These are phyloP conservation scores for Fragaria ananassa DNA, from an alignment of 306 rosid species.

Conservation along the genomic window DNA sequence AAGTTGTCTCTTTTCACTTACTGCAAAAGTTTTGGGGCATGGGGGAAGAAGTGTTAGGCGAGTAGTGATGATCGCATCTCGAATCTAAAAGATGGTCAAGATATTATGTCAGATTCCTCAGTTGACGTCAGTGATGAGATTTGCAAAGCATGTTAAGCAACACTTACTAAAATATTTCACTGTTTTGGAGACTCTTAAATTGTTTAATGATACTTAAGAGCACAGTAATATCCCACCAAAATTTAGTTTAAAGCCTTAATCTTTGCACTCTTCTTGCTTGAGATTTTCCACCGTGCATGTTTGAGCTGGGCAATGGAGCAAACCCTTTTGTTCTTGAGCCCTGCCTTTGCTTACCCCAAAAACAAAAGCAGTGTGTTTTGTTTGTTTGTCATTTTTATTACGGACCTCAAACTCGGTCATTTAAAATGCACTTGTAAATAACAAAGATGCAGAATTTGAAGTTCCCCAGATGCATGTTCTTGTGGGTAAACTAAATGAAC, in stretches of 20 bases:
- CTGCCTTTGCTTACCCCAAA: not conserved
- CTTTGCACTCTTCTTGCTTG: not conserved
- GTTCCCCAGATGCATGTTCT: constrained; percentile 14
- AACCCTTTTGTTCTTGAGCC: not conserved
- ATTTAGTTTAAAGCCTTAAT: not conserved
- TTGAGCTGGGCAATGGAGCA: not conserved
- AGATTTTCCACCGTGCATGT: constrained; percentile 21
- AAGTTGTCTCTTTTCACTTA: constrained; percentile 6
- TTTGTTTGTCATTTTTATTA: constrained; percentile 30
- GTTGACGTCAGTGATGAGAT: constrained; percentile 28
- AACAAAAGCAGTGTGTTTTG: not conserved
- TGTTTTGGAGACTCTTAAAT: not conserved
- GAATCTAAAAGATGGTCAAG: constrained; percentile 4
- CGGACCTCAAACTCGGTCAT: constrained; percentile 14
- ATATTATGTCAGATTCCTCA: constrained; percentile 18
- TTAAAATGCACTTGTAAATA: not conserved
- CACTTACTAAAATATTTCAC: not conserved
- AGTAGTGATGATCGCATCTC: constrained; percentile 14
- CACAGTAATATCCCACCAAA: not conserved
- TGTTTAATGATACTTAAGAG: not conserved
- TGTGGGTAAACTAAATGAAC: not conserved
- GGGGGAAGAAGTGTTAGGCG: not conserved
- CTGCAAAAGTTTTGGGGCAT: not conserved
- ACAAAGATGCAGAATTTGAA: not conserved
- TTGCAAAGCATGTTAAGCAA: not conserved